Base-by-base conservation (phyloP, 129 eudicot genomes). In the Sambucus nigra region DNA sequence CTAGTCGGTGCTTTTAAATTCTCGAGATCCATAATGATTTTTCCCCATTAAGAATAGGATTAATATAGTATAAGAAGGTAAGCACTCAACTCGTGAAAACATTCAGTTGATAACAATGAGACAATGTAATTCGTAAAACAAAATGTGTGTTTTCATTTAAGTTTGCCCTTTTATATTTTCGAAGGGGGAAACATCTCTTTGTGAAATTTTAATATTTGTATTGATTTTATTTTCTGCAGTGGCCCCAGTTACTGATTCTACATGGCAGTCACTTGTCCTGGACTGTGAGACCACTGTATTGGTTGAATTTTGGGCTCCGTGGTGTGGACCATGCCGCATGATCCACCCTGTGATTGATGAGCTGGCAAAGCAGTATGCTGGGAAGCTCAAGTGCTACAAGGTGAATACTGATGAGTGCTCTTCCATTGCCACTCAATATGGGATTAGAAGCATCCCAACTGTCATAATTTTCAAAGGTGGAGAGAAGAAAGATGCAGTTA, bases 261-360 rank as follows among this genome's bases (percentile, higher is more conserved):
- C 65, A 9, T 88, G 94, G 94, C 72, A 88, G 59, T 65, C 82
- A 29, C 80, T 59, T 26, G 94, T 88, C 16, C 59, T 88, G 11
- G 84, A 84, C 55, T 64, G 71, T 39, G 65, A 46, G 7, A 28
- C 55, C 23, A 86, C 98, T 0, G 95, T 91, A 24, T 32, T 91
- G 68, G 98, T 91, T 38, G 98, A 91, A 28, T 91, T 91, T 56
- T 91, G 98, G 98, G 98, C 98, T 11, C 98, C 98, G 15, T 89
- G 98, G 98, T 89, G 98, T 16, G 98, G 98, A 1, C 98, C 98
- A 3, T 91, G 98, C 74, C 83, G 88, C 44, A 91, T 91, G 85
- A 81, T 91, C 69, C 93, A 75, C 63, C 94, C 98, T 0, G 71
- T 82, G 27, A 79, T 91, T n/a, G 88, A 91, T 53, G 91, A 91